Conservation (phyloP, 2,329 filamentous ascomycete genomes). For the Canariomyces notabilis region DNA sequence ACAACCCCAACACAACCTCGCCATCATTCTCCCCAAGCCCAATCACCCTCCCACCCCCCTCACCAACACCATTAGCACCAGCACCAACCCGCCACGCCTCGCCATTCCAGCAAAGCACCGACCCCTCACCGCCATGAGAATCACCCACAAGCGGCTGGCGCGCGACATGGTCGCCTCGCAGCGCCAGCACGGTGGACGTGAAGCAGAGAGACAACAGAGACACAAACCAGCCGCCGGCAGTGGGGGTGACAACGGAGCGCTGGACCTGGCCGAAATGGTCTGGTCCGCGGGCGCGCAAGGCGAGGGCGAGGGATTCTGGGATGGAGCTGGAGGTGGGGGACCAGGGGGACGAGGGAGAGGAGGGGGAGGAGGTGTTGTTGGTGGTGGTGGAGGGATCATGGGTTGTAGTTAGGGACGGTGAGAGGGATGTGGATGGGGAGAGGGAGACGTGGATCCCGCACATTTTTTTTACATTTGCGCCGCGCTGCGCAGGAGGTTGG, state of each 20-base stretch:
- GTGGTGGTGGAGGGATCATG: no score
- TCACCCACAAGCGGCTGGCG: conserved; percentile 66
- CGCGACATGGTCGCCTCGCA: conserved; percentile 70
- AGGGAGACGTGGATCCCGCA: conserved; percentile 57
- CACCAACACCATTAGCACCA: conserved; percentile 51
- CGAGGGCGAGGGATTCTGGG: conserved; percentile 31
- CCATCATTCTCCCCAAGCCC: conserved; percentile 71
- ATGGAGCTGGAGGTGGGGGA: conserved; percentile 28
- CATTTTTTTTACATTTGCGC: conserved; percentile 41
- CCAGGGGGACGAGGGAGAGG: conserved; percentile 28
- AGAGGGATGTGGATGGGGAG: conserved; percentile 31
- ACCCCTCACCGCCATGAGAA: conserved; percentile 46
- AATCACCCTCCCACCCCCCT: conserved; percentile 49
- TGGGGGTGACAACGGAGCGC: conserved; percentile 21
- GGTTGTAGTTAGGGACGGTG: no score
- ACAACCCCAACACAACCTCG: conserved; percentile 60
- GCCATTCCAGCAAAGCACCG: conserved; percentile 91
- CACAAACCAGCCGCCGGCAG: conserved; percentile 27
- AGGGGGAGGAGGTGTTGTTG: no score
- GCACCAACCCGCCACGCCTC: conserved; percentile 79
- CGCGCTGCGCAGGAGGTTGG: background rate
- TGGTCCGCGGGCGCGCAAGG: conserved; percentile 53
- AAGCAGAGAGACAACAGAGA: conserved; percentile 62
- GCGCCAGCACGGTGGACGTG: conserved; percentile 79
- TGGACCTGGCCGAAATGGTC: conserved; percentile 49